Percentiles rank a stretch among this genome's conserved stretches.
phyloP scores from a whole-genome alignment of 192 early-diverging fungal species.

The Glomus cerebriforme region DNA sequence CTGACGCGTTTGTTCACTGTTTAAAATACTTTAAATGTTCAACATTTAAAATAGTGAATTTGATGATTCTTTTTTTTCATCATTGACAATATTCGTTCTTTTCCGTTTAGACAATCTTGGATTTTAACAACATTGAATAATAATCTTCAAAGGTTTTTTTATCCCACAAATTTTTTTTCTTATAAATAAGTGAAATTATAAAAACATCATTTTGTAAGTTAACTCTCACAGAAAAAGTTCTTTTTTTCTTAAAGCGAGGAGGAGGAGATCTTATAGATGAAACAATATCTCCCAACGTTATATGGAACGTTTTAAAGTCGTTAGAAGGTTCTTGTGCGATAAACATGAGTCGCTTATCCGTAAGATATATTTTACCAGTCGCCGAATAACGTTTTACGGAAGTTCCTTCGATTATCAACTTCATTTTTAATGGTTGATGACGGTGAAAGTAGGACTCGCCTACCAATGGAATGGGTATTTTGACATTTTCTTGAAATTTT shows the following conservation, averaged over 20 bases:
- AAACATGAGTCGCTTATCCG: slow-evolving; percentile 20
- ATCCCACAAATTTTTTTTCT: background rate
- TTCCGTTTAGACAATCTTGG: too few species aligned
- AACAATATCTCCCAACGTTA: background rate
- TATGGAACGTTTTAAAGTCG: background rate
- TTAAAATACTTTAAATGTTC: too few species aligned
- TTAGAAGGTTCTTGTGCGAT: background rate
- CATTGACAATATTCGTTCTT: too few species aligned
- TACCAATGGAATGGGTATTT: background rate
- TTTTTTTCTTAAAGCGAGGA: background rate
- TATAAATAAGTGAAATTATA: background rate
- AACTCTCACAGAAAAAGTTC: background rate
- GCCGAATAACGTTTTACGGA: background rate
- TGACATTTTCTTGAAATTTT: background rate
- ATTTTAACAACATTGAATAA: slow-evolving; percentile 10
- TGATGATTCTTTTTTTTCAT: too few species aligned
- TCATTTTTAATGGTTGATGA: slow-evolving; percentile 6
- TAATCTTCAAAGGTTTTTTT: slow-evolving; percentile 22
- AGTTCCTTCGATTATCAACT: background rate
- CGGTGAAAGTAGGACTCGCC: slow-evolving; percentile 10
- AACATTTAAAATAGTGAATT: too few species aligned
- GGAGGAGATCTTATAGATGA: background rate
- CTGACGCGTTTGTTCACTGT: too few species aligned
- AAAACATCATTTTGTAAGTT: background rate
- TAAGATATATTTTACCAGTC: slow-evolving; percentile 8